phyloP scores from a whole-genome alignment of 2,329 filamentous ascomycete species.

The Tolypocladium ophioglossoides region DNA sequence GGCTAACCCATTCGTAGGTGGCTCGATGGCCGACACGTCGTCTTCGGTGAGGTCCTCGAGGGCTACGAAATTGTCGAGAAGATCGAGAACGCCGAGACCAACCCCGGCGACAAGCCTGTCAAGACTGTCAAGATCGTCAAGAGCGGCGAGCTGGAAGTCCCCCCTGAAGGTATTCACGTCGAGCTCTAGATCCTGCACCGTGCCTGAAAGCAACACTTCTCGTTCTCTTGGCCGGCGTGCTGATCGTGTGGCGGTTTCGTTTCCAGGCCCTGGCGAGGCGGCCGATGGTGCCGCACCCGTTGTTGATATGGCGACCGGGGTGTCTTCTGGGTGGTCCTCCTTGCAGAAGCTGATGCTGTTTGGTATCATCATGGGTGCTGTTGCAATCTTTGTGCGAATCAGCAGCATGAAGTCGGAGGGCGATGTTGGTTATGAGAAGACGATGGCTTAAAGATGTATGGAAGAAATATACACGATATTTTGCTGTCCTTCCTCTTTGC shows the following conservation, averaged over 20 bases:
- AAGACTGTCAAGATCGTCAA: constrained; percentile 66
- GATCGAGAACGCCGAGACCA: constrained; percentile 64
- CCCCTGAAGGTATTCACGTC: constrained; percentile 85
- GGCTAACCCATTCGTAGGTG: constrained; percentile 36
- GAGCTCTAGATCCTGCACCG: constrained; percentile 52
- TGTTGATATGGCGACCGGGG: constrained; percentile 3
- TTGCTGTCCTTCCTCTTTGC: background rate
- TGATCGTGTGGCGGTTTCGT: constrained; percentile 19
- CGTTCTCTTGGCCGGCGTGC: constrained; percentile 18
- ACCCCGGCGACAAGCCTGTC: constrained; percentile 55
- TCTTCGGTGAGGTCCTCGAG: constrained; percentile 82
- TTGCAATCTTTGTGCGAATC: constrained; percentile 34
- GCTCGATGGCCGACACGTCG: constrained; percentile 77
- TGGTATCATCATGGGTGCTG: constrained; percentile 32
- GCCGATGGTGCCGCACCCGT: constrained; percentile 6
- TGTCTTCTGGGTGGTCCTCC: constrained; percentile 19
- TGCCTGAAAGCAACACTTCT: constrained; percentile 5
- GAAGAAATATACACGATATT: background rate
- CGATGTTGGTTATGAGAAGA: constrained; percentile 31
- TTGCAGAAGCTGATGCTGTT: constrained; percentile 41
- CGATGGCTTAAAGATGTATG: constrained; percentile 22
- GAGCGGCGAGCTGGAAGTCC: constrained; percentile 74
- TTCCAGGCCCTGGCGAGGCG: constrained; percentile 17
- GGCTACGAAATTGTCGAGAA: constrained; percentile 71
- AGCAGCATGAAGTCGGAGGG: constrained; percentile 20